phyloP scores from a whole-genome alignment of 2,329 filamentous ascomycete genomes.

The Fonsecaea multimorphosa region DNA sequence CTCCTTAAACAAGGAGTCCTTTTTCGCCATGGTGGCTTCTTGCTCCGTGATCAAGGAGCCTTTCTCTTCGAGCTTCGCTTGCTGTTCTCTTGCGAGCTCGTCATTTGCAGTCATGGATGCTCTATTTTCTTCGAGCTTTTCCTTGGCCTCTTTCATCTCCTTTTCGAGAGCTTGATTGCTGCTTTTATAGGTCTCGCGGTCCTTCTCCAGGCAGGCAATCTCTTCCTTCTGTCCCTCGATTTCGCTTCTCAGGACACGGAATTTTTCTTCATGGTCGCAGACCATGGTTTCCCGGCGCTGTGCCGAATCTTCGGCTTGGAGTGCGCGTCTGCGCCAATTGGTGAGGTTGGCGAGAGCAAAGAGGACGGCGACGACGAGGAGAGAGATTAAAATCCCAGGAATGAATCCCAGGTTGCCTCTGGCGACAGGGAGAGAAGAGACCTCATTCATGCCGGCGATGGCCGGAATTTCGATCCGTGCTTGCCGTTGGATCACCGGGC shows the following conservation, averaged over 20 bases:
- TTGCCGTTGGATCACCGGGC: slow-evolving; percentile 14
- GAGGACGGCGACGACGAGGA: background rate
- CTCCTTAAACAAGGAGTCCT: background rate
- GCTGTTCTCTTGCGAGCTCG: background rate
- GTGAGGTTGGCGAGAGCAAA: background rate
- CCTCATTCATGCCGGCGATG: background rate
- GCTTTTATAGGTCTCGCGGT: background rate
- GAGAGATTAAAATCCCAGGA: no score
- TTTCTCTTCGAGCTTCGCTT: background rate
- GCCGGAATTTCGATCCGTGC: background rate
- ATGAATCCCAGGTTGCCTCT: background rate
- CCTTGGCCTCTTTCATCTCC: background rate
- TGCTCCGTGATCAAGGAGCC: background rate
- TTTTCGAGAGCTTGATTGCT: background rate
- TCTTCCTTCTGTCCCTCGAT: background rate
- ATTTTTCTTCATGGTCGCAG: background rate
- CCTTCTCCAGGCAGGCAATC: background rate
- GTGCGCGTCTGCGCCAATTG: no score
- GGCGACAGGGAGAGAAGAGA: background rate
- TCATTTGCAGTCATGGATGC: background rate
- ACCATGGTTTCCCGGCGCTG: no score
- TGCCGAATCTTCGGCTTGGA: no score
- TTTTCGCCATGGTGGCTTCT: background rate
- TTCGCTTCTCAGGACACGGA: no score
- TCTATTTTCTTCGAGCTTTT: background rate